Conservation (phyloP, 2,329 filamentous ascomycete species). For the Talaromyces sp. region DNA sequence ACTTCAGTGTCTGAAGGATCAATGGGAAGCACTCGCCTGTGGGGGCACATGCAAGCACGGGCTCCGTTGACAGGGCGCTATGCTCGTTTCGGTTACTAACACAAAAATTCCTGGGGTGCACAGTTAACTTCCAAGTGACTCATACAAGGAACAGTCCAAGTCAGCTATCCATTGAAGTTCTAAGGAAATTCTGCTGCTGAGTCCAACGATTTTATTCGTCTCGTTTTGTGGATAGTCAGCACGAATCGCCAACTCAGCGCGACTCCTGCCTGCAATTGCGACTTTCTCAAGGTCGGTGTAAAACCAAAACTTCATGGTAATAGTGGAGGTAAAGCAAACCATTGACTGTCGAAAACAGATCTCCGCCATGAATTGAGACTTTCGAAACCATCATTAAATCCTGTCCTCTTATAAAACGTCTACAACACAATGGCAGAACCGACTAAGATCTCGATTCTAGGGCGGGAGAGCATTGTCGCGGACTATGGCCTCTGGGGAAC, state of each 20-base stretch:
- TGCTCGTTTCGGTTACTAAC: neutral
- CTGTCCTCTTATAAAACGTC: neutral
- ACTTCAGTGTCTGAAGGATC: neutral
- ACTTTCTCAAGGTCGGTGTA: neutral
- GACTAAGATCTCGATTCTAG: conserved; percentile 73
- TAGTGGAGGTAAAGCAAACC: neutral
- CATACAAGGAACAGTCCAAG: neutral
- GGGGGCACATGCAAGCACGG: conserved; percentile 2
- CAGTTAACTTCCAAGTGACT: neutral
- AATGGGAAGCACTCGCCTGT: neutral
- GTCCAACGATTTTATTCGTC: neutral
- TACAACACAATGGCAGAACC: conserved; percentile 38
- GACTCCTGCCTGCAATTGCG: neutral
- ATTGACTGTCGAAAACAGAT: neutral
- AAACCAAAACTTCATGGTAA: neutral
- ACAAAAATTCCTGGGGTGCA: conserved; percentile 2
- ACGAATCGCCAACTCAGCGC: neutral
- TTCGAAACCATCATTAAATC: neutral
- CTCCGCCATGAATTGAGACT: conserved; percentile 18
- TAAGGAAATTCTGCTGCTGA: neutral
- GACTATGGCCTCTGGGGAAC: conserved; percentile 85
- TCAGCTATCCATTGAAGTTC: neutral
- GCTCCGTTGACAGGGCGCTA: neutral
- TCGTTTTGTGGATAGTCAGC: neutral
- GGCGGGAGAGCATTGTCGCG: conserved; percentile 84